Base-by-base conservation (phyloP, 2,329 filamentous ascomycete genomes). In the Diaporthe humulicola region DNA sequence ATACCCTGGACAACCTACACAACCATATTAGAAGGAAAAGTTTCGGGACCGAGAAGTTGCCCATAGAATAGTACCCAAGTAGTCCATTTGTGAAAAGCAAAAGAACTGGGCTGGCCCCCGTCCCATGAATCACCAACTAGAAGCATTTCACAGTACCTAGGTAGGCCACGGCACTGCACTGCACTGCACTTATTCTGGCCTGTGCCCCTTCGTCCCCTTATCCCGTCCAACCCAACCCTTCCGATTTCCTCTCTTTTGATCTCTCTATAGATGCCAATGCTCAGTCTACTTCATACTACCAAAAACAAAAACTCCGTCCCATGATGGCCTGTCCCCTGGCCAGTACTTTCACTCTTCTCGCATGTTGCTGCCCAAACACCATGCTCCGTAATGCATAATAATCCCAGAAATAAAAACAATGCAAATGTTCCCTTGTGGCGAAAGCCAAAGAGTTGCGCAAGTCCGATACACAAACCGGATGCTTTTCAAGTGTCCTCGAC, bases 11-110 rank as follows among this genome's bases (percentile, higher is more conserved):
- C 61, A 38, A 67, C 61, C 45, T 67, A 67, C 36, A 67, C 61
- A 67, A 38, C 61, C 45, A 67, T 67, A 67, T 67, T 67, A 67
- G 45, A 67, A 52, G 30, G 42, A 52, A 52, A 67, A 50, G 40
- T 33, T 36, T 52, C 33, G 30, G 45, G 61, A 28, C 61, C 61
- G 61, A 67, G 61, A 64, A 17, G 42, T 67, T 36, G 61, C 45
- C 58, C 61, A 67, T 67, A 52, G 45, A 67, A 52, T 67, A 67
- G 61, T 52, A 67, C 61, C 33, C 45, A 52, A 67, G 45, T 52
- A 67, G 61, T 67, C 61, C 45, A 52, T 67, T 67, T 67, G 61
- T 67, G 45, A 17, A 38, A 67, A 52, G 38, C 30, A 52, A 67
- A 48, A 67, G 45, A 52, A 67, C 30, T 52, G 61, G 61, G 61